phyloP scores from a whole-genome alignment of 371 early-diverging fungal genomes.

The Funneliformis caledonium region DNA sequence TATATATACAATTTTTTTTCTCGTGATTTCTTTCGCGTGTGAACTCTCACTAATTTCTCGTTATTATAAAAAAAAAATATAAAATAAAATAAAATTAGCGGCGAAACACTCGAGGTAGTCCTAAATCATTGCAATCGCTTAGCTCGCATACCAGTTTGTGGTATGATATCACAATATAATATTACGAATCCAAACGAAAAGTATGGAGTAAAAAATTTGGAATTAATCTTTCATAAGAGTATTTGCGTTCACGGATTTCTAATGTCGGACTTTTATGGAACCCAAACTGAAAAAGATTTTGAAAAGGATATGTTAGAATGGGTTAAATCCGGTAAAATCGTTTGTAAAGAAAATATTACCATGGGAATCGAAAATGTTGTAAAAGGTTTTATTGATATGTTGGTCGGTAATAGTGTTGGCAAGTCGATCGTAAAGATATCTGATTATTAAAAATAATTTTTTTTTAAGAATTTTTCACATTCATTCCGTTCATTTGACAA shows the following conservation, averaged over 20 bases:
- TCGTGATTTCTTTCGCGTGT: constrained; percentile 51
- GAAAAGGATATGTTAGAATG: constrained; percentile 51
- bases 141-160: constrained; percentile 69
- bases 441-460: constrained; percentile 32
- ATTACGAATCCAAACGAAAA: constrained; percentile 48
- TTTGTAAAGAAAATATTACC: constrained; percentile 57
- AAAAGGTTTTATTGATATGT: constrained; percentile 62
- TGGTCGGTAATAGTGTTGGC: constrained; percentile 73
- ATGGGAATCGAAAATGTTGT: constrained; percentile 68
- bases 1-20: constrained; percentile 41
- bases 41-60: constrained; percentile 54
- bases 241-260: constrained; percentile 72
- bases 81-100: constrained; percentile 54
- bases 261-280: constrained; percentile 60
- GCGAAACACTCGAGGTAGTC: constrained; percentile 69
- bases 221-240: constrained; percentile 52
- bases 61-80: constrained; percentile 55
- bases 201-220: constrained; percentile 49
- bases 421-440: constrained; percentile 65
- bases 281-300: constrained; percentile 63
- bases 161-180: constrained; percentile 77
- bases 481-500: too few relatives aligned
- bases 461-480: too few relatives aligned
- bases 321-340: constrained; percentile 55
- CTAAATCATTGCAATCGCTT: constrained; percentile 57